phyloP scores from a whole-genome alignment of 345 rosid species.

The Toxicodendron radicans region DNA sequence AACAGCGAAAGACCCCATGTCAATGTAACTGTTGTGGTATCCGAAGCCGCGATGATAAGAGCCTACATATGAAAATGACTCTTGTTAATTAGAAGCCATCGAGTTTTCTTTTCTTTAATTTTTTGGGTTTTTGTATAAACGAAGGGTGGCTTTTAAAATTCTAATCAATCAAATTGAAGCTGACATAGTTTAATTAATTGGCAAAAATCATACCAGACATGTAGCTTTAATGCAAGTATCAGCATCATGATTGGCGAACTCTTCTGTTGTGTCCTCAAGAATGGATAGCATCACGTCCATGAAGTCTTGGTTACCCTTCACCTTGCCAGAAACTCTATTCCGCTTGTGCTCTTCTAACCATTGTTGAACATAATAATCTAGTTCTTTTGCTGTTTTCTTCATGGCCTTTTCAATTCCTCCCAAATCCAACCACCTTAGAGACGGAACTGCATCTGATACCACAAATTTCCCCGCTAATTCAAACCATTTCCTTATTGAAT shows the following conservation, averaged over 20 bases:
- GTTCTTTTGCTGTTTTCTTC: constrained; percentile 23
- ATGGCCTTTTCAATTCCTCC: constrained; percentile 31
- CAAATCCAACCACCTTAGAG: constrained; percentile 37
- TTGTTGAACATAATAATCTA: constrained; percentile 24
- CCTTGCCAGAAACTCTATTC: constrained; percentile 8
- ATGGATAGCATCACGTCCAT: constrained; percentile 36
- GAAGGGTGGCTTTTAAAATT: no score
- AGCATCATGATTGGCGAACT: constrained; percentile 12
- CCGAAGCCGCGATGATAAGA: constrained; percentile 40
- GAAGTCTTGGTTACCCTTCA: constrained; percentile 27
- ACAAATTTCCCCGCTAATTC: constrained; percentile 22
- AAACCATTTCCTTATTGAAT: constrained; percentile 22
- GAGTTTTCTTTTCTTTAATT: no score
- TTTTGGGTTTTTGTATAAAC: no score
- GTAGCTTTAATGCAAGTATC: constrained; percentile 35
- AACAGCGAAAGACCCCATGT: constrained; percentile 47
- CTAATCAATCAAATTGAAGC: no score
- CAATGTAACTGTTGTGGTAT: constrained; percentile 37
- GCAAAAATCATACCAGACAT: constrained; percentile 24
- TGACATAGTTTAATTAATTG: no score
- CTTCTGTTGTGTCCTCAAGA: constrained; percentile 10
- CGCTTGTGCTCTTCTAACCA: constrained; percentile 32
- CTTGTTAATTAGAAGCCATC: no score
- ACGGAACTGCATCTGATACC: constrained; percentile 34
- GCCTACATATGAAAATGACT: constrained; percentile 17